A percentile compares a stretch with the other conserved stretches of the same genome.
These are phyloP conservation scores for Thelonectria discophora DNA, from an alignment of 2,329 filamentous ascomycete genomes.

Conservation along the genomic window DNA sequence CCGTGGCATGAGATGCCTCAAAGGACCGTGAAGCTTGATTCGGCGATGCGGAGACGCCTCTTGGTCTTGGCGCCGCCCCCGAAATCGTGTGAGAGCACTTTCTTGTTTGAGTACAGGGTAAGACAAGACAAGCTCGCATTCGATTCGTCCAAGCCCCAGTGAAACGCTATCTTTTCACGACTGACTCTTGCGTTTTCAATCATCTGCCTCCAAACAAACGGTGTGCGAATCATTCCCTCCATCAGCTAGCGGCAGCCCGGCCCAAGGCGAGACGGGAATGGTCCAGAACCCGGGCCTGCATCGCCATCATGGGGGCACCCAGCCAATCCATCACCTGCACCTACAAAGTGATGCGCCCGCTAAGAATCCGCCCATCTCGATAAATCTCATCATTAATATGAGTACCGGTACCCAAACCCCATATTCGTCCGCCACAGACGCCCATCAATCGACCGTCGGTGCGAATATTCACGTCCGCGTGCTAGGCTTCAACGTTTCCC, in stretches of 20 bases:
- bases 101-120: too few relatives aligned
- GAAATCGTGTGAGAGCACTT: too few relatives aligned
- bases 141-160: too few relatives aligned
- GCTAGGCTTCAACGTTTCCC: constrained; percentile 65
- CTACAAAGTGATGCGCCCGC: constrained; percentile 4
- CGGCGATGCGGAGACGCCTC: background rate
- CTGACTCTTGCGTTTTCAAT: background rate
- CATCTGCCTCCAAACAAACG: background rate
- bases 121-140: too few relatives aligned
- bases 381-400: background rate
- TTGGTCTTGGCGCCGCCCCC: too few relatives aligned
- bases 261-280: constrained; percentile 8
- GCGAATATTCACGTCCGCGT: constrained; percentile 35
- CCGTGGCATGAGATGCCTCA: too few relatives aligned
- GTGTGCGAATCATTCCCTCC: constrained; percentile 5
- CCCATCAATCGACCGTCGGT: background rate
- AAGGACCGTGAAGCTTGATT: background rate
- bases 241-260: constrained; percentile 3
- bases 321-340: background rate
- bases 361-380: constrained; percentile 7
- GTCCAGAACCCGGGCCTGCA: constrained; percentile 6
- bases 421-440: background rate
- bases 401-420: background rate
- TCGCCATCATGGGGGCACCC: background rate
- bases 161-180: too few relatives aligned